These are phyloP conservation scores for Saxispiralis lemnorum DNA, from an alignment of 495 filamentous ascomycete species.

Conservation along the genomic window DNA sequence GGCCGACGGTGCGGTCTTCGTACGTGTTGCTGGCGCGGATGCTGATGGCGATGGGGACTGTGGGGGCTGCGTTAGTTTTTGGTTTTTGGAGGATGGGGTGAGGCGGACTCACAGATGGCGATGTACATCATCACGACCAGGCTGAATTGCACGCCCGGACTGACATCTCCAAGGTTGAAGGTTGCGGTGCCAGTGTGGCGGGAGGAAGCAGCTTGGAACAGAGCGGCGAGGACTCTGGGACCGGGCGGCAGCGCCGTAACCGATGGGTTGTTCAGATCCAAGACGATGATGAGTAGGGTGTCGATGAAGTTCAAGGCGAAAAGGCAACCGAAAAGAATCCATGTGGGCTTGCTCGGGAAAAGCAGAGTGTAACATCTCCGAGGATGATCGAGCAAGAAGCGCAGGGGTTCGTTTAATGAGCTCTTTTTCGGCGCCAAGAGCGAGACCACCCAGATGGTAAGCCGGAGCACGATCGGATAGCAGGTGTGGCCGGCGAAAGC, in stretches of 20 bases:
- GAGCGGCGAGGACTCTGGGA: constrained; percentile 56
- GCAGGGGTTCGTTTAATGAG: constrained; percentile 65
- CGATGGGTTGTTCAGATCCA: constrained; percentile 55
- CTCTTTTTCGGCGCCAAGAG: constrained; percentile 38
- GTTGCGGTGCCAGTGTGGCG: constrained; percentile 72
- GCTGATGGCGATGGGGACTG: constrained; percentile 71
- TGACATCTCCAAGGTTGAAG: constrained; percentile 53
- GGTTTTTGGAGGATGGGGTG: too few species aligned
- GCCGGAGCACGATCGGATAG: constrained; percentile 77
- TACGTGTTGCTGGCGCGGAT: constrained; percentile 86
- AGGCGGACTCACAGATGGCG: constrained; percentile 38
- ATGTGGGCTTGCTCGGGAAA: constrained; percentile 70
- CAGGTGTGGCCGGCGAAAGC: constrained; percentile 84
- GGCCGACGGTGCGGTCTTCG: constrained; percentile 76
- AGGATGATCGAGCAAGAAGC: constrained; percentile 80
- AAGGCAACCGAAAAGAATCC: constrained; percentile 79
- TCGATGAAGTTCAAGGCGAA: constrained; percentile 63
- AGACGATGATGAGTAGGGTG: constrained; percentile 66
- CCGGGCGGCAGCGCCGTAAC: constrained; percentile 45
- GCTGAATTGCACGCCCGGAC: constrained; percentile 79
- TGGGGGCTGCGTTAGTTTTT: too few species aligned
- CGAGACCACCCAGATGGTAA: constrained; percentile 63
- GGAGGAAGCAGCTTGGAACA: constrained; percentile 73
- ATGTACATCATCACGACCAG: constrained; percentile 99
- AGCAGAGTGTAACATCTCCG: constrained; percentile 84